Percentiles rank a stretch among this genome's conserved stretches.
These are phyloP conservation scores for Silybum marianum DNA, from an alignment of 129 eudicot genomes.

Conservation along the genomic window DNA sequence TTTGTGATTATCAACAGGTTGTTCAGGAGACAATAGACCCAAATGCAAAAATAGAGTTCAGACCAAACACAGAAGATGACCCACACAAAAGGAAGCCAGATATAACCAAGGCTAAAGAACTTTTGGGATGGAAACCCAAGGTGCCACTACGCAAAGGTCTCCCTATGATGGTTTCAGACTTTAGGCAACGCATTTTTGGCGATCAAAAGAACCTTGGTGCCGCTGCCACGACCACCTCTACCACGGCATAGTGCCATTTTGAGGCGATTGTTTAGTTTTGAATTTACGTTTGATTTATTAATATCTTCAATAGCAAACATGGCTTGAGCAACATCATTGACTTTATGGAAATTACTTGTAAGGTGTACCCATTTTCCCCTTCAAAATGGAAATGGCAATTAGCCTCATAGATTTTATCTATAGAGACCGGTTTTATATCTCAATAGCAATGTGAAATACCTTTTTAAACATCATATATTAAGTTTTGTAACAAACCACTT, in stretches of 20 bases:
- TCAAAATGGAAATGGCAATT: neutral
- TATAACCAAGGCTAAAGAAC: slow-evolving; percentile 84
- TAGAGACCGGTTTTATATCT: neutral
- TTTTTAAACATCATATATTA: no score
- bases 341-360: slow-evolving; percentile 13
- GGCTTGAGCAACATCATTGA: slow-evolving; percentile 11
- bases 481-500: no score
- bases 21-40: slow-evolving; percentile 94
- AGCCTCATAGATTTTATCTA: slow-evolving; percentile 9
- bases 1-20: slow-evolving; percentile 50
- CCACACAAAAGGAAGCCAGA: slow-evolving; percentile 99
- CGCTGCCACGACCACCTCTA: slow-evolving; percentile 22
- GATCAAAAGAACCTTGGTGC: slow-evolving; percentile 56
- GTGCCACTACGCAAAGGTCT: slow-evolving; percentile 84
- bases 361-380: slow-evolving; percentile 11
- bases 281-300: slow-evolving; percentile 26
- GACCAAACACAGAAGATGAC: slow-evolving; percentile 92
- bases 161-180: slow-evolving; percentile 88
- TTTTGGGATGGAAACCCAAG: slow-evolving; percentile 97
- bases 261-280: slow-evolving; percentile 14
- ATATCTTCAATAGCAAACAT: slow-evolving; percentile 12
- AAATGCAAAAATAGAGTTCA: slow-evolving; percentile 79
- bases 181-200: slow-evolving; percentile 85
- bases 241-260: slow-evolving; percentile 20
- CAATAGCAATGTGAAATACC: no score